Base-by-base conservation (phyloP, 192 early-diverging fungal species). In the Haplosporangium gracile region DNA sequence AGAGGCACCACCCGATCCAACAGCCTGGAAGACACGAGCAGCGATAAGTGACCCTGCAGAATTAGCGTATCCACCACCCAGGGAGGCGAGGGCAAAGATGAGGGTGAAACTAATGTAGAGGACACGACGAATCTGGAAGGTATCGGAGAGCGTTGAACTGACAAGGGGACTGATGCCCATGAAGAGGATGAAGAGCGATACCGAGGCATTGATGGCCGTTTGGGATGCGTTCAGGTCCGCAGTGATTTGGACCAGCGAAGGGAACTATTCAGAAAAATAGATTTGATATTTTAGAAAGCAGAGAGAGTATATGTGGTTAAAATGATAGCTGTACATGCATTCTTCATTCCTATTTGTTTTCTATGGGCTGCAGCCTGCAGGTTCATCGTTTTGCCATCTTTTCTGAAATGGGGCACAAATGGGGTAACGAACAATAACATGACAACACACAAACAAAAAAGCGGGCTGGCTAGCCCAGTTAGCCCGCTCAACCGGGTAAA, bases 121-220 rank as follows among this genome's bases (percentile, higher is more conserved):
- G 32, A 85, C 65, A 65, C 90, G 78, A 29, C 90, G 83, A 65
- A 91, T 87, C 69, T 87, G 75, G 77, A 82, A 91, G 40, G 77
- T 63, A 60, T 91, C 90, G 40, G 88, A 89, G 39, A 91, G 78
- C 7, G 87, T 89, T n/a, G 88, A 89, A 60, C 77, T 87, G 60
- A 91, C 76, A 8, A 91, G 75, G 13, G 90, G 88, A 76, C 89
- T 88, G 49, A 91, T 88, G 39, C 90, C 90, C 87, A 91, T 91
- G 75, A 91, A 91, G 18, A 91, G 78, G 72, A 91, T 89, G 40
- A 88, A 91, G 40, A 91, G 75, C 42, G 89, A 88, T 16, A 88
- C 87, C 15, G 88, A 88, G 18, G 88, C 76, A 63, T 87, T 88
- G 60, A 90, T 82, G 26, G 82, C 78, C 0, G 87, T 87, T 10